Base-by-base conservation (phyloP, 1,139 yeast species). In the Kurtzmaniella quercitrusa region DNA sequence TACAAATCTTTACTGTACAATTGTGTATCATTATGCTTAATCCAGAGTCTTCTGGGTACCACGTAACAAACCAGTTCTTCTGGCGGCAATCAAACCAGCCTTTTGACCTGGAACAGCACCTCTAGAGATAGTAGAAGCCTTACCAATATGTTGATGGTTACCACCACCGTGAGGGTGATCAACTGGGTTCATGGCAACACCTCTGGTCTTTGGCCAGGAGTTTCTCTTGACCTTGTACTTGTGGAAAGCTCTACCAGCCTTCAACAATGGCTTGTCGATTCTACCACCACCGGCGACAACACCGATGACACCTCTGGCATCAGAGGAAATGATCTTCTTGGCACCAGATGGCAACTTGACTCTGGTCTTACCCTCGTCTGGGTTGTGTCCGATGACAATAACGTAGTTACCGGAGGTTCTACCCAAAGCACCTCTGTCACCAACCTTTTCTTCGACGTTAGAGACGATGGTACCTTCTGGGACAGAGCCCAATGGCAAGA, bases 251-350 rank as follows among this genome's bases (percentile, higher is more conserved):
- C 96, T 90, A 81, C 98, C 98, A 69, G 98, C 98, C 88, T 91
- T 91, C 74, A 91, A 86, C 79, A 93, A 82, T 77, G 98, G 98
- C 82, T 91, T 91, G 79, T 91, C 98, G 67, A 89, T 88, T 86
- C 98, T 91, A 77, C 98, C 98, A 82, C 98, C 98, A 80, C 98
- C 98, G 69, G 98, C 97, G 73, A 91, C 93, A 63, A 91, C 95
- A 85, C 98, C 98, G 65, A 91, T 88, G 70, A 91, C 96, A 86
- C 98, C 98, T 85, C 98, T 91, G 64, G 96, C 97, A 60, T 84
- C 85, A 55, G 96, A 89, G 64, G 94, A 84, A 65, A 91, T 81
- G 65, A 91, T 75, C 86, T 91, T 91, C 90, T 91, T 91, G 65
- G 98, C 93, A 74, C 98, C 98, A 60, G 97, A 90, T 70, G 98